Conservation (phyloP, 2,329 filamentous ascomycete genomes). For the Alternaria brassicicola region DNA sequence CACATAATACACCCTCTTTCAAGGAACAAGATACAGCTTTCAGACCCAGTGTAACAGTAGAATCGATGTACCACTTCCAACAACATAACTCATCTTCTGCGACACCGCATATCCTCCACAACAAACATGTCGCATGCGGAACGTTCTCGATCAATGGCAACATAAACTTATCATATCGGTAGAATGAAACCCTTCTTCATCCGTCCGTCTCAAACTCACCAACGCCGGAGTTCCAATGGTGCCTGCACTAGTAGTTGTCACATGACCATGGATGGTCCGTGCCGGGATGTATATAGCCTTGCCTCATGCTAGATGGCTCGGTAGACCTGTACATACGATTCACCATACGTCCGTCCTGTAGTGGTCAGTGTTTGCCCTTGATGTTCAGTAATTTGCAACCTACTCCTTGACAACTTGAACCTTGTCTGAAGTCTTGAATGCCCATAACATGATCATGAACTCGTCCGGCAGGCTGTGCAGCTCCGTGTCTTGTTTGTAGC, state of each 20-base stretch:
- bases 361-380: background rate
- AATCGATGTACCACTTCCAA: background rate
- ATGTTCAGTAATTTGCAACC: background rate
- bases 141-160: background rate
- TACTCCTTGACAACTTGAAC: constrained; percentile 11
- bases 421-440: constrained; percentile 17
- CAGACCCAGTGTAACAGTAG: background rate
- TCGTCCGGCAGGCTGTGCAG: constrained; percentile 24
- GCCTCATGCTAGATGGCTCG: too few relatives aligned
- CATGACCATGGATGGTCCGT: too few relatives aligned
- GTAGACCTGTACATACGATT: too few relatives aligned
- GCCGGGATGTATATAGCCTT: too few relatives aligned
- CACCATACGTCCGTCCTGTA: too few relatives aligned
- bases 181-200: background rate
- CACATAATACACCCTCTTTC: too few relatives aligned
- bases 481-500: constrained; percentile 18
- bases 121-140: background rate
- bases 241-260: background rate
- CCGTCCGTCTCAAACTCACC: background rate
- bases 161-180: too few relatives aligned
- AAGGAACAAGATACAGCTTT: background rate
- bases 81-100: background rate
- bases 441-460: constrained; percentile 26
- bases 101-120: background rate
- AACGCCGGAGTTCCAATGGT: background rate